Percentiles rank a stretch among this genome's conserved stretches.
Conservation (phyloP, 306 rosid species). For the Lablab purpureus region DNA sequence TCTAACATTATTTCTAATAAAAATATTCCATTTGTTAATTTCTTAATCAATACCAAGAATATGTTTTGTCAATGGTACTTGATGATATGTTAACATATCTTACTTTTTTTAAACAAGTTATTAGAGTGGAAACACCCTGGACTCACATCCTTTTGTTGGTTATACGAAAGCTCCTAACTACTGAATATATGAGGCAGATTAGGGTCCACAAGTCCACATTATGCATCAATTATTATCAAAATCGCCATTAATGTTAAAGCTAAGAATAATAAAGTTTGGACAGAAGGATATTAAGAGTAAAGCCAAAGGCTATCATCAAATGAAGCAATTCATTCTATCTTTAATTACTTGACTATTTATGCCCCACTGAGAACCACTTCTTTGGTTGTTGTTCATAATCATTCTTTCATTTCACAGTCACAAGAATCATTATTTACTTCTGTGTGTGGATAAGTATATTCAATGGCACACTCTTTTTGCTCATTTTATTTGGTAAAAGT, state of each 20-base stretch:
- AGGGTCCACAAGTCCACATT: slow-evolving; percentile 45
- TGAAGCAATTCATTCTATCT: slow-evolving; percentile 31
- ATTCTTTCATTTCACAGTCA: slow-evolving; percentile 1
- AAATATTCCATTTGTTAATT: neutral
- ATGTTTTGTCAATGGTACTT: neutral
- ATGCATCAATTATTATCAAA: slow-evolving; percentile 24
- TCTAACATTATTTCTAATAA: neutral
- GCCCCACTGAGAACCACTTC: neutral
- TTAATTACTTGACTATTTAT: slow-evolving; percentile 26
- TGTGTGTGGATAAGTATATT: neutral
- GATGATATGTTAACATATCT: neutral
- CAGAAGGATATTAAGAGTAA: slow-evolving; percentile 35
- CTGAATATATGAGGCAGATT: slow-evolving; percentile 28
- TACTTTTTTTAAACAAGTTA: neutral
- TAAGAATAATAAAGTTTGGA: slow-evolving; percentile 19
- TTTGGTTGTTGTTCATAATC: neutral
- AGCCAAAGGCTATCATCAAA: slow-evolving; percentile 23
- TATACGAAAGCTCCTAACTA: slow-evolving; percentile 38
- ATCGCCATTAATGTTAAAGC: slow-evolving; percentile 35
- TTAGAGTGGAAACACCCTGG: slow-evolving; percentile 28
- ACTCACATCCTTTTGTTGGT: neutral
- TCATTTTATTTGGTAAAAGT: neutral
- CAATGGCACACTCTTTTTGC: neutral
- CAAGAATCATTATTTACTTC: too few species aligned
- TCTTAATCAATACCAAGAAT: neutral